Conservation (phyloP, 2,329 filamentous ascomycete species). For the Gyromitra esculenta region DNA sequence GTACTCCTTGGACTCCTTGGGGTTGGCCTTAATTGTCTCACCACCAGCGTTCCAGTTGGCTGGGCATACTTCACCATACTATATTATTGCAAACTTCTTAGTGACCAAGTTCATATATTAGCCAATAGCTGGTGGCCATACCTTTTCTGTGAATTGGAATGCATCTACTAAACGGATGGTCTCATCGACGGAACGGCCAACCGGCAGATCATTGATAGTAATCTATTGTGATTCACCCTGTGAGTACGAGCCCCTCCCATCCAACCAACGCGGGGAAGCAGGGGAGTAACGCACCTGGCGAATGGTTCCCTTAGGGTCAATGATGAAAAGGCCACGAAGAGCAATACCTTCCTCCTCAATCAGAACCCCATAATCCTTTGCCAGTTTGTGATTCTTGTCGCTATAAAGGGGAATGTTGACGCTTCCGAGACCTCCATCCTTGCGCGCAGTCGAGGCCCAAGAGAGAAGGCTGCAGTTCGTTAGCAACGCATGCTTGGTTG, state of each 20-base stretch:
- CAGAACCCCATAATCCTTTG: constrained; percentile 71
- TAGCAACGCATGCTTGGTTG: constrained; percentile 16
- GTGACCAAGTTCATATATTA: constrained; percentile 12
- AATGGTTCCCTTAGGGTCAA: constrained; percentile 71
- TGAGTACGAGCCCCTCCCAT: constrained; percentile 9
- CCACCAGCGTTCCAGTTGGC: constrained; percentile 65
- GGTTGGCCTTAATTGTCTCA: constrained; percentile 66
- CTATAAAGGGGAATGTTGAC: constrained; percentile 71
- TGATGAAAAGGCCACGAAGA: constrained; percentile 72
- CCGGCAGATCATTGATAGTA: constrained; percentile 73
- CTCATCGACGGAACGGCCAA: constrained; percentile 73
- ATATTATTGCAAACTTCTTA: constrained; percentile 14
- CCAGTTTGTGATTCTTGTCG: constrained; percentile 71
- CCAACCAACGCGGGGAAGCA: neutral
- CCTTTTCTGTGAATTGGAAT: constrained; percentile 63
- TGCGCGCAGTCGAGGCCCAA: constrained; percentile 69
- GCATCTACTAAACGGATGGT: constrained; percentile 68
- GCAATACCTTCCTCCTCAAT: constrained; percentile 72
- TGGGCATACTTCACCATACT: constrained; percentile 62
- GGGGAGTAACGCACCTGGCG: constrained; percentile 61
- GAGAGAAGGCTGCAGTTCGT: constrained; percentile 64
- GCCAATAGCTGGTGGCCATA: constrained; percentile 7
- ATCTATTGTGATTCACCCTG: constrained; percentile 62
- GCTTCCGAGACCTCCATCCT: constrained; percentile 70
- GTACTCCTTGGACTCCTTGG: constrained; percentile 66